Evolutionary conservation across 768 basidiomycete genomes (phyloP), one percentile per base, ranked within the genome.

Genomic region (Boletus reticulatus): DNA sequence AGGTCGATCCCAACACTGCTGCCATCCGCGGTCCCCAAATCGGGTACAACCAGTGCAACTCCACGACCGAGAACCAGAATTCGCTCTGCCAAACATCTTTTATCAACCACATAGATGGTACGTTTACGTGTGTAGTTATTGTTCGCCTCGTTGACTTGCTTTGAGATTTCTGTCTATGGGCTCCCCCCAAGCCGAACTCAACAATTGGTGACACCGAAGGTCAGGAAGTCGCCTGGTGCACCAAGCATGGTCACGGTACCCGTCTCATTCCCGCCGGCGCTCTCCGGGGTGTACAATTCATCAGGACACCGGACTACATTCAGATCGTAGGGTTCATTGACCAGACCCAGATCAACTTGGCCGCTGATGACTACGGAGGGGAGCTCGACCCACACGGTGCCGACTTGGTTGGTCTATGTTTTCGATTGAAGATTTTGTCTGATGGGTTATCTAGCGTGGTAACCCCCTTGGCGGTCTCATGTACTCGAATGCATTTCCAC

Each of bases 311-410:
- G 1, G 78, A 77, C 55, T 89, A 88, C 61, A 67, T 82, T 37
- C 82, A 84, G 64, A 74, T 87, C 55, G 76, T 78, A 39, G 91
- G 87, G 10, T 83, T 78, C 70, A 79, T 92, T 56, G 77, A 91
- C 67, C 88, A 92, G 72, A 74, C 74, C 8, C 60, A 69, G 48
- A 66, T 94, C 59, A 80, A 87, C 71, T 61, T 92, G 13, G 54
- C 69, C 14, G 16, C 68, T 0, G 67, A 56, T 22, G 91, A 93
- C 62, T 80, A 64, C 42, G 91, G 92, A 60, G 91, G 91, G 60
- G 91, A 92, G 67, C 78, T 90, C 52, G 87, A 91, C 67, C 82
- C 87, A 7, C 84, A 87, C 56, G 88, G 89, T 55, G 86, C 87
- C 55, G 88, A 91, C 68, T 55, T 73, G 45, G 80, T 81, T 41